Percentiles rank a stretch among this genome's conserved stretches.
These are phyloP conservation scores for Lachnellula arida DNA, from an alignment of 2,329 filamentous ascomycete species.

Conservation along the genomic window DNA sequence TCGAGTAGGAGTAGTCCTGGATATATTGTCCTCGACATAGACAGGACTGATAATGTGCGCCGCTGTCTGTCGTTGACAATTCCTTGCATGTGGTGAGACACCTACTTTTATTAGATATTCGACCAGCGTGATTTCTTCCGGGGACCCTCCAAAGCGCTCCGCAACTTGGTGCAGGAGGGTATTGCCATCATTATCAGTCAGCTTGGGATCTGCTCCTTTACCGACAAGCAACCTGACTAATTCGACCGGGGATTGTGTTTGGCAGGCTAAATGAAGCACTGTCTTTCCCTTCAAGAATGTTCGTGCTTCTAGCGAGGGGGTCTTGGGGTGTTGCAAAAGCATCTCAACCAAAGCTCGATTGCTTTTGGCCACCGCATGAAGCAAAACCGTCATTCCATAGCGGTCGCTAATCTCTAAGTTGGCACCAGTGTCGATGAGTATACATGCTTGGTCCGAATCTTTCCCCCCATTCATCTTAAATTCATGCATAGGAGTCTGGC, in stretches of 20 bases:
- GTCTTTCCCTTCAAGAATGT: slow-evolving; percentile 1
- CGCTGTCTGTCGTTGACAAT: background rate
- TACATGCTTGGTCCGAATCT: background rate
- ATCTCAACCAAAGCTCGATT: background rate
- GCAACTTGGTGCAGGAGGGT: slow-evolving; percentile 8
- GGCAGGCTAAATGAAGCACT: slow-evolving; percentile 5
- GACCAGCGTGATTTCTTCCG: background rate
- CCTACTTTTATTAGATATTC: slow-evolving; percentile 5
- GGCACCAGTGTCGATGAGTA: background rate
- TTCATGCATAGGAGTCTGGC: background rate
- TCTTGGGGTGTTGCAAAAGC: background rate
- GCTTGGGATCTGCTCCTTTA: slow-evolving; percentile 4
- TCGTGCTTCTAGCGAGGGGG: background rate
- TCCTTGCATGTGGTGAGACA: background rate
- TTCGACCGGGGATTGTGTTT: background rate
- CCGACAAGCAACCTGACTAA: slow-evolving; percentile 5
- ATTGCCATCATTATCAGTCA: slow-evolving; percentile 11
- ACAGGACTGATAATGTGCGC: background rate
- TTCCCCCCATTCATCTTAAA: background rate
- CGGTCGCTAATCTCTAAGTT: background rate
- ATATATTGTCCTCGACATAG: slow-evolving; percentile 1
- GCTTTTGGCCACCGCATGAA: background rate
- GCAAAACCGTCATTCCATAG: background rate
- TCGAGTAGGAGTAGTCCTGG: slow-evolving; percentile 13
- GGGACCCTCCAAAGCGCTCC: background rate